phyloP scores from a whole-genome alignment of 352 stramenopile genomes.

The Pythium oligandrum region DNA sequence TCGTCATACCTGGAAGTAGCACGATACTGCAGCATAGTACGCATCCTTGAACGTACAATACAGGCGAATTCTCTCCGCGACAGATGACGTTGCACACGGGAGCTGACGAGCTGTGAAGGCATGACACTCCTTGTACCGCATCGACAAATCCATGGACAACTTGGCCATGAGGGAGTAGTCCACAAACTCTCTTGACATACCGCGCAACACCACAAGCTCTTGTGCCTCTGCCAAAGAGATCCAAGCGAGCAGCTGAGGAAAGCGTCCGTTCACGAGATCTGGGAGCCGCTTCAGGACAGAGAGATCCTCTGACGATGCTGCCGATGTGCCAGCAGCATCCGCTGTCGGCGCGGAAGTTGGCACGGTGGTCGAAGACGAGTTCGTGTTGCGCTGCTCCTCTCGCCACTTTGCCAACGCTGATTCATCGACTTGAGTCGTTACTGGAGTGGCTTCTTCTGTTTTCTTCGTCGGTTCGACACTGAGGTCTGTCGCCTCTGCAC shows the following conservation, averaged over 20 bases:
- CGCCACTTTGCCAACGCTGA: constrained; percentile 55
- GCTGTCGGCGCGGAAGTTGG: constrained; percentile 3
- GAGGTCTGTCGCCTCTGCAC: constrained; percentile 29
- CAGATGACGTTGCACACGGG: constrained; percentile 29
- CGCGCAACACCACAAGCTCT: constrained; percentile 59
- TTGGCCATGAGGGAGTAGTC: constrained; percentile 69
- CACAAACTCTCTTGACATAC: constrained; percentile 48
- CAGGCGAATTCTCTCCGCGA: constrained; percentile 32
- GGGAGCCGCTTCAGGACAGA: constrained; percentile 39
- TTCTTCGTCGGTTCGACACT: constrained; percentile 10
- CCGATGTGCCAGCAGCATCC: background rate
- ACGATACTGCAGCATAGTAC: constrained; percentile 54
- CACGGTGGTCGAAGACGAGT: constrained; percentile 1
- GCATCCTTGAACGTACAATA: constrained; percentile 54
- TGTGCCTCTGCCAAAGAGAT: constrained; percentile 59
- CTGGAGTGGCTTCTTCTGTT: background rate
- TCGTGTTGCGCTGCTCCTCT: constrained; percentile 32
- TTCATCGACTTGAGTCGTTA: constrained; percentile 7
- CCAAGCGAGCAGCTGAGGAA: constrained; percentile 46
- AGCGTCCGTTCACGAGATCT: constrained; percentile 45
- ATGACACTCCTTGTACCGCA: constrained; percentile 39
- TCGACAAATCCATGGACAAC: constrained; percentile 48
- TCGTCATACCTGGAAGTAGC: constrained; percentile 44
- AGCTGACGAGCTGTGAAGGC: constrained; percentile 25
- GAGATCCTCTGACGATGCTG: constrained; percentile 18